Conservation (phyloP, 352 stramenopile species). For the Saprolegnia parasitica region DNA sequence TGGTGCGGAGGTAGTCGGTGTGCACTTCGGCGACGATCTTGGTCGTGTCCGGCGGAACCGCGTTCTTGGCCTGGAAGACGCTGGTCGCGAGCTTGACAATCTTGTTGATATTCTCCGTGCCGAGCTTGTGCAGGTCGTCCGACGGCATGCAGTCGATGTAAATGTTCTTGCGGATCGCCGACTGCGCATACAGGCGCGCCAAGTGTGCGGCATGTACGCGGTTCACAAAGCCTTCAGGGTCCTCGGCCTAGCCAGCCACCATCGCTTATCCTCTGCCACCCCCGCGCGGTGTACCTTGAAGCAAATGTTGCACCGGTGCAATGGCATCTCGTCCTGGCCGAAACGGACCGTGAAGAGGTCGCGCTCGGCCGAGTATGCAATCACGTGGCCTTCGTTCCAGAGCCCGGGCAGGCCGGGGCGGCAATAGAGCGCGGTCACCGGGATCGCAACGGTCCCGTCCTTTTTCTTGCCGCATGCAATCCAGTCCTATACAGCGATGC, state of each 20-base stretch:
- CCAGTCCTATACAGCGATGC: constrained; percentile 39
- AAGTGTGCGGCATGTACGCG: constrained; percentile 59
- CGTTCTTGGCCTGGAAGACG: constrained; percentile 86
- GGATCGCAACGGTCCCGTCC: constrained; percentile 56
- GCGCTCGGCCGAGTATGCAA: constrained; percentile 44
- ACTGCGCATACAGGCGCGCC: constrained; percentile 55
- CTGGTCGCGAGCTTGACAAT: constrained; percentile 70
- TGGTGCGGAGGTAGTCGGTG: constrained; percentile 26
- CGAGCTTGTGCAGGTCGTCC: constrained; percentile 53
- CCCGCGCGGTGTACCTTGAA: constrained; percentile 47
- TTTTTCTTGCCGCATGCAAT: constrained; percentile 45
- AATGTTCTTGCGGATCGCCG: constrained; percentile 54
- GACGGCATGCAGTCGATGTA: constrained; percentile 78
- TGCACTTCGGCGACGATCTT: not conserved
- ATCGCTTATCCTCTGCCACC: too few species aligned
- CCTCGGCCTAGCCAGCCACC: constrained; percentile 51
- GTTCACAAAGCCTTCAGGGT: constrained; percentile 71
- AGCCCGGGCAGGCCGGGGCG: constrained; percentile 49
- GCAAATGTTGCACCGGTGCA: constrained; percentile 59
- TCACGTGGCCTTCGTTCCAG: constrained; percentile 60
- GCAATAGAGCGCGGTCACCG: constrained; percentile 66
- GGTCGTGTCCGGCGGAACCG: constrained; percentile 84
- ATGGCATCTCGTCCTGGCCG: constrained; percentile 55
- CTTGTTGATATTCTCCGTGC: constrained; percentile 58
- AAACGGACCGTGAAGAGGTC: constrained; percentile 58